Evolutionary conservation across 345 rosid species (phyloP).

Genomic region (Durio zibethinus): DNA sequence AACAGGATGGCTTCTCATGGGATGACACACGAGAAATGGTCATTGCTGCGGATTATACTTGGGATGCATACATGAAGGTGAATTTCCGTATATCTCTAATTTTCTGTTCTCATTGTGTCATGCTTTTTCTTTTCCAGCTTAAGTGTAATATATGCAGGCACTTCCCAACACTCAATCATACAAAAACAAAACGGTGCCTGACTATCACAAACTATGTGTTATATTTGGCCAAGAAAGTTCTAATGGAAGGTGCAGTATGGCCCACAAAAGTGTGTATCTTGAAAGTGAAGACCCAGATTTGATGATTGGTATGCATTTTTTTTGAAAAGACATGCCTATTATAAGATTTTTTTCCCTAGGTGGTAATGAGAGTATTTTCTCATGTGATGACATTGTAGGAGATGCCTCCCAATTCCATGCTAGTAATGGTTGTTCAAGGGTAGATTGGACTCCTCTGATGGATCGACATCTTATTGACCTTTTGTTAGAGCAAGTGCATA

Average conservation of each 20-base stretch:
- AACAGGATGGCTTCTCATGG: conserved; percentile 42
- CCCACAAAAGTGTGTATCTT: conserved; percentile 15
- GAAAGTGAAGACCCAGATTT: conserved; percentile 20
- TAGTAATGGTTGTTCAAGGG: conserved; percentile 23
- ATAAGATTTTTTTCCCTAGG: background rate
- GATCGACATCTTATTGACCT: conserved; percentile 52
- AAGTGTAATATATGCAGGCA: conserved; percentile 27
- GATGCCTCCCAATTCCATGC: conserved; percentile 23
- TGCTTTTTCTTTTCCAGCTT: conserved; percentile 1
- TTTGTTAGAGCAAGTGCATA: conserved; percentile 38
- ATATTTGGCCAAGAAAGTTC: conserved; percentile 41
- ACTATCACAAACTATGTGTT: conserved; percentile 48
- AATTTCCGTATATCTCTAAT: background rate
- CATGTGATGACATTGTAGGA: conserved; percentile 23
- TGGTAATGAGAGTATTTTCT: background rate
- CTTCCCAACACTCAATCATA: conserved; percentile 35
- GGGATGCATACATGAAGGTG: conserved; percentile 32
- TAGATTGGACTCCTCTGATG: conserved; percentile 45
- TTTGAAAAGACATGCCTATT: background rate
- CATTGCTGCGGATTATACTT: conserved; percentile 33
- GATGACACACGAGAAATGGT: conserved; percentile 42
- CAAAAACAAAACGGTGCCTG: conserved; percentile 34
- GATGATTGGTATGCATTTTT: conserved; percentile 32
- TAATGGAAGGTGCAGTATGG: conserved; percentile 24
- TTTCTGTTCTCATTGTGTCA: background rate